Base-by-base conservation (phyloP, 331 rosid genomes). In the Quercus phellos region DNA sequence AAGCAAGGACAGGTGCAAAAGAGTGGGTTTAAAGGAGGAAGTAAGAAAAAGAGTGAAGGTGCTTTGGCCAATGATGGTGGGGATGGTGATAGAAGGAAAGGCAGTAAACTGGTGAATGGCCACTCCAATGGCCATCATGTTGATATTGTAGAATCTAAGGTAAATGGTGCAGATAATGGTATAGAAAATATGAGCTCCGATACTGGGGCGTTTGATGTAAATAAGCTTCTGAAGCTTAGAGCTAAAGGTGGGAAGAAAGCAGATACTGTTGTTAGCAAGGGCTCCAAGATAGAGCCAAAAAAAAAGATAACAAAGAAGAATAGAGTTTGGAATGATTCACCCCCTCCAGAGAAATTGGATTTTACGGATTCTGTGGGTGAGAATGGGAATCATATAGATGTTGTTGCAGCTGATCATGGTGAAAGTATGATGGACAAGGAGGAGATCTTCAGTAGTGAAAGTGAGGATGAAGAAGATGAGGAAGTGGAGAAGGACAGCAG, bases 401-500 rank as follows among this genome's bases (percentile, higher is more conserved):
- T 78, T 79, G 84, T 88, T 80, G 91, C 96, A 74, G 84, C 89
- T 55, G 94, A 90, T 59, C 99, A 94, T 4, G 99, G 99, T 72
- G 94, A 92, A 79, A 94, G 99, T 81, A 88, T 91, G 98, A 94
- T 94, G 98, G 99, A 94, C 87, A 91, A 90, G 84, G 98, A 94
- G 77, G 99, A 94, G 89, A 43, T 88, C 53, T 18, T 89, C 86
- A 91, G 97, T 72, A 92, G 99, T 81, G 99, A 94, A 55, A 90
- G 98, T 56, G 98, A 94, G 73, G 71, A 53, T 60, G 98, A 90
- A 66, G 92, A 86, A 55, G 91, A 88, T 60, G 94, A 86, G 72
- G 94, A 85, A 72, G 78, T 32, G 32, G 89, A 84, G 68, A 86
- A 85, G 81, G 85, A 73, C 69, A 85, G 81, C 80, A 94, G 86